Percentiles rank a stretch among this genome's conserved stretches.
Conservation (phyloP, 2,329 filamentous ascomycete genomes). For the Thyridium curvatum region DNA sequence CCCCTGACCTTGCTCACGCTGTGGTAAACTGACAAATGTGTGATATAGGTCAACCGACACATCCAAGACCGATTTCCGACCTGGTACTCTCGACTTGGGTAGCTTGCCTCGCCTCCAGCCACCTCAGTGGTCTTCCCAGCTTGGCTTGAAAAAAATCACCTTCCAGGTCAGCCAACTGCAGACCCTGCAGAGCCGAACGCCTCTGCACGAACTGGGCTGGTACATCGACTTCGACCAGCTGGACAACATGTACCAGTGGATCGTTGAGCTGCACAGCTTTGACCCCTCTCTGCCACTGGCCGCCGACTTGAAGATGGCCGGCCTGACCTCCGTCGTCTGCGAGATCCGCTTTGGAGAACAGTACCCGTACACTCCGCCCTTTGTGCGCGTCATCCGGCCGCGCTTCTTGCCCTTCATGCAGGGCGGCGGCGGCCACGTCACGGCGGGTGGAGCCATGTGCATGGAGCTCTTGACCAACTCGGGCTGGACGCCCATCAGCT, state of each 20-base stretch:
- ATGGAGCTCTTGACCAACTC: slow-evolving; percentile 80
- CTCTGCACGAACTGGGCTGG: slow-evolving; percentile 70
- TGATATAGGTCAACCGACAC: slow-evolving; percentile 1
- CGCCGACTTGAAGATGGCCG: slow-evolving; percentile 61
- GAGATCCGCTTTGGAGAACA: slow-evolving; percentile 75
- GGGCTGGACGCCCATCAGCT: slow-evolving; percentile 70
- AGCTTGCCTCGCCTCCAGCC: slow-evolving; percentile 58
- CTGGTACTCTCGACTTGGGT: slow-evolving; percentile 57
- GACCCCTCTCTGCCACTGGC: slow-evolving; percentile 62
- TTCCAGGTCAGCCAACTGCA: slow-evolving; percentile 59
- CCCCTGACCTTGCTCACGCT: slow-evolving; percentile 5
- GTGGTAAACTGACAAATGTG: no score
- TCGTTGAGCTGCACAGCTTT: slow-evolving; percentile 83
- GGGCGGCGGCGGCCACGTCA: slow-evolving; percentile 83
- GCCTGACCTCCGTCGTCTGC: slow-evolving; percentile 63
- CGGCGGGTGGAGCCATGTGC: slow-evolving; percentile 72
- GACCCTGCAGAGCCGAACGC: slow-evolving; percentile 54
- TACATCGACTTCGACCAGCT: slow-evolving; percentile 65
- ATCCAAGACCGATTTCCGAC: slow-evolving; percentile 46
- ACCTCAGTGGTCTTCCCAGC: slow-evolving; percentile 57
- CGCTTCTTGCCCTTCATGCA: slow-evolving; percentile 65
- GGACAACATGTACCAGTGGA: slow-evolving; percentile 82
- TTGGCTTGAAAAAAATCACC: slow-evolving; percentile 56
- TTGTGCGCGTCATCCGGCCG: slow-evolving; percentile 76
- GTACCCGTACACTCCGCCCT: slow-evolving; percentile 75